Evolutionary conservation across 352 stramenopile species (phyloP), one percentile per base, ranked within the genome.

Genomic region (Aphanomyces euteiches): DNA sequence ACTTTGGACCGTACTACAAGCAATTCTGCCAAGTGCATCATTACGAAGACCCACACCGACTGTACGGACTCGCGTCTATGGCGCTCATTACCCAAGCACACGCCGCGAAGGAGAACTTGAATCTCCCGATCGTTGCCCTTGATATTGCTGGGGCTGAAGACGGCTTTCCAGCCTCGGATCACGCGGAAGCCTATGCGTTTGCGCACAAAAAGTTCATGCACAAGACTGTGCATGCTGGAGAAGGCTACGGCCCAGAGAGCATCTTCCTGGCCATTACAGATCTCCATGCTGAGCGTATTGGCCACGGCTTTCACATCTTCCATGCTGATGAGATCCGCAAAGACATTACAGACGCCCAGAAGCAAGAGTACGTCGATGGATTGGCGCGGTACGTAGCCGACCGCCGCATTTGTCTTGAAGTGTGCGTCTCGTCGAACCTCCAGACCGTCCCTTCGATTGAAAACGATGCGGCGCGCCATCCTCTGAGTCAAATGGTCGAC

Each of bases 171-270:
- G 89, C 89, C 2, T 78, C 84, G 43, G 87, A 94, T 68, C 88
- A 96, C 58, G 75, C 82, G 17, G 86, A 92, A 39, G 89, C 89
- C 4, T 96, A 92, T 63, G 80, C 79, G 17, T 90, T 94, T 68
- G 89, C 88, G 41, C 88, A 92, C 77, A 90, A 89, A 74, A 93
- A 93, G 61, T 93, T 96, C 56, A 66, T 96, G 76, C 82, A 94
- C 76, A 94, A 90, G 75, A 96, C 89, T 7, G 89, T 96, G 56
- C 88, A 96, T 71, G 88, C 89, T 3, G 89, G 88, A 36, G 88
- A 96, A 76, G 87, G 82, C 8, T 96, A 93, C 60, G 89, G 89
- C 0, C 86, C 89, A 1, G 89, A 96, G 75, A 92, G 80, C 65
- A 95, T 96, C 67, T 94, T 93, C 69, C 63, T 90, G 53, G 88